phyloP scores from a whole-genome alignment of 1,284 basidiomycete species.

The Leccinum subrobustum region DNA sequence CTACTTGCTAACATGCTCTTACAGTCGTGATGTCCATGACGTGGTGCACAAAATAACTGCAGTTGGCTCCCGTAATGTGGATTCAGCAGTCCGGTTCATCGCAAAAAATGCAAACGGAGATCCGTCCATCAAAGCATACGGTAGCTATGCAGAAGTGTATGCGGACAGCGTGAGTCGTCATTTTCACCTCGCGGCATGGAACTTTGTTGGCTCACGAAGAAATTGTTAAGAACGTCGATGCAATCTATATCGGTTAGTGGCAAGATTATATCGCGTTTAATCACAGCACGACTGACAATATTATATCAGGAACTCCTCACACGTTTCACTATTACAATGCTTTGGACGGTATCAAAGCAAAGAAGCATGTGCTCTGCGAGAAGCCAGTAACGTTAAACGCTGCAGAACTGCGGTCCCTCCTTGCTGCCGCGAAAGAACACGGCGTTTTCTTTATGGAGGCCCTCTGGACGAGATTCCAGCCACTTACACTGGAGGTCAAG shows the following conservation, averaged over 20 bases:
- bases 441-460: conserved; percentile 90
- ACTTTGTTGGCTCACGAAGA: conserved; percentile 7
- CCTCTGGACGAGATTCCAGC: conserved; percentile 80
- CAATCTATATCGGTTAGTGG: conserved; percentile 71
- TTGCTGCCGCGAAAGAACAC: conserved; percentile 72
- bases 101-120: conserved; percentile 48
- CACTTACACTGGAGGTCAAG: conserved; percentile 65
- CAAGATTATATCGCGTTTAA: conserved; percentile 8
- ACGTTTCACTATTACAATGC: conserved; percentile 82
- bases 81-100: conserved; percentile 76
- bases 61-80: conserved; percentile 74
- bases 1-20: conserved; percentile 1
- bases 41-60: conserved; percentile 76
- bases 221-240: conserved; percentile 65
- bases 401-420: conserved; percentile 64
- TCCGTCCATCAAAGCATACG: conserved; percentile 64
- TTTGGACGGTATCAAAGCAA: conserved; percentile 72
- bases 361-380: conserved; percentile 87
- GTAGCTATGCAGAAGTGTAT: conserved; percentile 77
- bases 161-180: conserved; percentile 54
- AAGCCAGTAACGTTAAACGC: conserved; percentile 73
- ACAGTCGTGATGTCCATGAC: conserved; percentile 68
- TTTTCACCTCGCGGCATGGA: background rate
- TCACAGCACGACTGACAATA: conserved; percentile 8
- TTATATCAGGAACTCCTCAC: conserved; percentile 73